These are phyloP conservation scores for Phoma sp. DNA, from an alignment of 2,329 filamentous ascomycete species.

Conservation along the genomic window DNA sequence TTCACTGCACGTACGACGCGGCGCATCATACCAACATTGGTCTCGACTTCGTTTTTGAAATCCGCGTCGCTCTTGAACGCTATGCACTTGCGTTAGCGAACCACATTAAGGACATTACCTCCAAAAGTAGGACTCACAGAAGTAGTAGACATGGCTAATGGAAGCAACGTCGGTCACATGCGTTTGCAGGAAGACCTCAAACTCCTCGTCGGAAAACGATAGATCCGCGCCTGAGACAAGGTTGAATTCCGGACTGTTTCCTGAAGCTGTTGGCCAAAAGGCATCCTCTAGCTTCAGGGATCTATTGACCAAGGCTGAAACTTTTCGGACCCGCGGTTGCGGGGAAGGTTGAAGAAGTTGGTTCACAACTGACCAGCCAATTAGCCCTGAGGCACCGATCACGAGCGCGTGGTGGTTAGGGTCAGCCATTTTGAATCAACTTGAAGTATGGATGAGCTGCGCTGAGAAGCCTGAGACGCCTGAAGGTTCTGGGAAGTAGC, in stretches of 20 bases:
- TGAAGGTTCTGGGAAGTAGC: too few species aligned
- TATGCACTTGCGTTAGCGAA: neutral
- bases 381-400: constrained; percentile 52
- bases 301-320: constrained; percentile 51
- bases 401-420: constrained; percentile 46
- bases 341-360: constrained; percentile 44
- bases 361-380: constrained; percentile 52
- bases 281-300: constrained; percentile 43
- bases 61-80: constrained; percentile 28
- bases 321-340: constrained; percentile 37
- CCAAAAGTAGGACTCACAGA: constrained; percentile 30
- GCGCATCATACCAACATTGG: constrained; percentile 45
- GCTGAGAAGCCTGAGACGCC: too few species aligned
- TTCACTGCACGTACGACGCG: constrained; percentile 44
- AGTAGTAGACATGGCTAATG: constrained; percentile 50
- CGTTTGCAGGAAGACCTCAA: constrained; percentile 31
- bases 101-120: neutral
- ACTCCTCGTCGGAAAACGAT: constrained; percentile 22
- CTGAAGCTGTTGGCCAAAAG: constrained; percentile 40
- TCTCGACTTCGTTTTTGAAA: constrained; percentile 21
- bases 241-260: constrained; percentile 27
- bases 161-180: constrained; percentile 36
- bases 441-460: too few species aligned
- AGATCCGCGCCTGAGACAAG: constrained; percentile 48
- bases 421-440: neutral